Percentiles rank a stretch among this genome's conserved stretches.
These are phyloP conservation scores for Phytophthora fragariae DNA, from an alignment of 352 stramenopile species.

Conservation along the genomic window DNA sequence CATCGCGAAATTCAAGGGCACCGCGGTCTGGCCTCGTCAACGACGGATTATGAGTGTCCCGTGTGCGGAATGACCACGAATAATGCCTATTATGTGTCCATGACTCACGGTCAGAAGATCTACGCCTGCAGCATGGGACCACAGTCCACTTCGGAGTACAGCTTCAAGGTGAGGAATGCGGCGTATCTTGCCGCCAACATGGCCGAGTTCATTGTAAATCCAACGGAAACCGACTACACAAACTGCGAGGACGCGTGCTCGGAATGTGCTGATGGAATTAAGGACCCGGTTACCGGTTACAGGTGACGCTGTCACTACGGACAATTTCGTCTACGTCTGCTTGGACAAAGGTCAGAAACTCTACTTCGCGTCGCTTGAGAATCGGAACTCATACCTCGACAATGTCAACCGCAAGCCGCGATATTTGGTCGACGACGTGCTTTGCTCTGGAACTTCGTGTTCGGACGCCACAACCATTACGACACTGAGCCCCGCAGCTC, in stretches of 20 bases:
- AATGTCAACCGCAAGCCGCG: constrained; percentile 57
- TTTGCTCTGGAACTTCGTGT: constrained; percentile 55
- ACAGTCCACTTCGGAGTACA: constrained; percentile 44
- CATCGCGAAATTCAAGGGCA: constrained; percentile 13
- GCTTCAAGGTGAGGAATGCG: constrained; percentile 60
- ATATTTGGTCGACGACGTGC: constrained; percentile 49
- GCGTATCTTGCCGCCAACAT: constrained; percentile 70
- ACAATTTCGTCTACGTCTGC: constrained; percentile 68
- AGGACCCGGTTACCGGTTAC: constrained; percentile 67
- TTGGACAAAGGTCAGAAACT: constrained; percentile 74
- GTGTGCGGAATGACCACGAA: constrained; percentile 63
- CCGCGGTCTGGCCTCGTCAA: constrained; percentile 24
- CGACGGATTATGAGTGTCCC: constrained; percentile 57
- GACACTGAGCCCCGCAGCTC: constrained; percentile 46
- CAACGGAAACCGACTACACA: constrained; percentile 38
- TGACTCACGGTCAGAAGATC: constrained; percentile 59
- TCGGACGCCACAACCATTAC: constrained; percentile 60
- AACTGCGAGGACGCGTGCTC: constrained; percentile 40
- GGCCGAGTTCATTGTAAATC: constrained; percentile 40
- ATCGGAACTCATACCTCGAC: constrained; percentile 52
- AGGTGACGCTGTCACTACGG: constrained; percentile 45
- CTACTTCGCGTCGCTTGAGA: constrained; percentile 70
- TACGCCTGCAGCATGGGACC: constrained; percentile 72
- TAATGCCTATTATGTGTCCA: constrained; percentile 57
- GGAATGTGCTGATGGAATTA: constrained; percentile 48